Base-by-base conservation (phyloP, 2,329 filamentous ascomycete genomes). In the Aspergillus quadricinctus region DNA sequence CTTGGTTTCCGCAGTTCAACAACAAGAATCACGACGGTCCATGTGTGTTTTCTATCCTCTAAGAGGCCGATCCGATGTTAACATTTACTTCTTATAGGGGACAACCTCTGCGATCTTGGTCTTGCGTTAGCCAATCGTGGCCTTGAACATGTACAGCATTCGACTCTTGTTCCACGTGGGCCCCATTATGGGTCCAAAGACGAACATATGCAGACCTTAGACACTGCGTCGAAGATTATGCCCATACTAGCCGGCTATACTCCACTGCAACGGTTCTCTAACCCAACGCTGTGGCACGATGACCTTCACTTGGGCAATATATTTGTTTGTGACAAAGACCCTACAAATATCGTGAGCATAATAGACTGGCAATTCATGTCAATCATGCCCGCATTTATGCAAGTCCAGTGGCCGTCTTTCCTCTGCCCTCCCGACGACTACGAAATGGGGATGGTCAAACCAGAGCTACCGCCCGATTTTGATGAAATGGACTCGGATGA, bases 281-380 rank as follows among this genome's bases (percentile, higher is more conserved):
- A 52, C 40, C 61, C 62, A 46, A 57, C 52, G 4, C 50, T 66
- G 10, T 64, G 62, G 61, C 62, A 65, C 28, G 43, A 14, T 9
- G 62, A 63, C 45, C 58, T 63, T 37, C 63, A 64, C 51, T 27
- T 63, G 52, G 62, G 63, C n/a, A 66, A 66, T 52, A 61, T 65
- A 43, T 66, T 58, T 48, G 54, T 66, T 35, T 64, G 49, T 14
- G 29, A 60, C 10, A 4, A 58, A 37, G 64, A 64, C n/a, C 58
- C 60, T 0, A 61, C 58, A 23, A 58, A 37, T 9, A 57, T 66
- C 1, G 49, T 58, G 10, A 45, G 55, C 35, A 57, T 66, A 21
- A 61, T 67, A 40, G 62, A 66, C 37, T 66, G 61, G 63, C 59
- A 66, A 55, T 61, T 58, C 10, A 51, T 53, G 7, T 58, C 59